Conservation (phyloP, 306 rosid genomes). For the Quercus mongolica region DNA sequence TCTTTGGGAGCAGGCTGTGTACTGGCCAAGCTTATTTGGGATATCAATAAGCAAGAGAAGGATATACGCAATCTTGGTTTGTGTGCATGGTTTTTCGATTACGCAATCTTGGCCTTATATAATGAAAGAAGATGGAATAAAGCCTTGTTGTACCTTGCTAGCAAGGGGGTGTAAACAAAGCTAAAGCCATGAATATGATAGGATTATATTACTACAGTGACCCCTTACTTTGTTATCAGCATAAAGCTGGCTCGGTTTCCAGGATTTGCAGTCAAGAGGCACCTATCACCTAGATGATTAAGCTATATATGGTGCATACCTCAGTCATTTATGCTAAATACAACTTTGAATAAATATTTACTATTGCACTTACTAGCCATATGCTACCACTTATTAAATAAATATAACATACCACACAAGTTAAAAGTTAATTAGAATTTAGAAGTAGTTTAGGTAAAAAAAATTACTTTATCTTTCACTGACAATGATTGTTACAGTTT, state of each 20-base stretch:
- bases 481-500: too few species aligned
- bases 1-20: constrained; percentile 17
- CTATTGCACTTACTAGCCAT: too few species aligned
- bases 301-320: not conserved
- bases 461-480: too few species aligned
- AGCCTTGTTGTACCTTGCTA: constrained; percentile 81
- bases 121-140: constrained; percentile 48
- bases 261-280: constrained; percentile 12
- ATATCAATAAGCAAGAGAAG: not conserved
- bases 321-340: not conserved
- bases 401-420: too few species aligned
- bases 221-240: not conserved
- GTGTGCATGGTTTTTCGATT: constrained; percentile 20
- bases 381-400: too few species aligned
- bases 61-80: not conserved
- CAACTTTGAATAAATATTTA: too few species aligned
- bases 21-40: constrained; percentile 34
- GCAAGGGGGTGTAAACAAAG: constrained; percentile 51
- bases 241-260: constrained; percentile 8
- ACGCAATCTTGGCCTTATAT: constrained; percentile 32
- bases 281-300: too few species aligned
- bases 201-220: constrained; percentile 11
- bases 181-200: constrained; percentile 40
- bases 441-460: too few species aligned
- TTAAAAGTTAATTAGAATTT: too few species aligned